Conservation (phyloP, 306 rosid species). For the Fagus sylvatica region DNA sequence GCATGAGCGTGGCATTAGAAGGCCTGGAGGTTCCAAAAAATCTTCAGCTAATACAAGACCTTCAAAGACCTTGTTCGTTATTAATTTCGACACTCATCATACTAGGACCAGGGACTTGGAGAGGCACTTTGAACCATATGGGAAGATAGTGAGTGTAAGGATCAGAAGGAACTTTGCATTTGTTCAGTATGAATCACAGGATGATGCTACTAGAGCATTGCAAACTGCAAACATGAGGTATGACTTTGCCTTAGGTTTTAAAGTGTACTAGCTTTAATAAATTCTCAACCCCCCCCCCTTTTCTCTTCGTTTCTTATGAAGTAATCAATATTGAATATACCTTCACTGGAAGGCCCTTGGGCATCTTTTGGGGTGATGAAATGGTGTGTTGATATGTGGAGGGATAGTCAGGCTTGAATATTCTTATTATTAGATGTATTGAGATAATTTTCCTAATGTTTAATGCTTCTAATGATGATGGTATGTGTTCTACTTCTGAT, state of each 20-base stretch:
- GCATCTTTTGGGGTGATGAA: not conserved
- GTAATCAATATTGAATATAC: not conserved
- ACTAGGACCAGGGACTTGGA: slow-evolving; percentile 96
- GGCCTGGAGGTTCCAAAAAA: slow-evolving; percentile 75
- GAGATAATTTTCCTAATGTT: not conserved
- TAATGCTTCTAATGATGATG: slow-evolving; percentile 1
- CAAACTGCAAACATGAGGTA: slow-evolving; percentile 92
- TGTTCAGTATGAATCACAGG: slow-evolving; percentile 91
- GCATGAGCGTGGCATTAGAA: slow-evolving; percentile 92
- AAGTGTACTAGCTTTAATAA: not conserved
- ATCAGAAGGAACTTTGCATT: slow-evolving; percentile 94
- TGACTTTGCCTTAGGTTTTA: slow-evolving; percentile 6
- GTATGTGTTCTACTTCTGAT: slow-evolving; percentile 23
- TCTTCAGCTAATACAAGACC: slow-evolving; percentile 73
- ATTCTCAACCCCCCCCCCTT: too few species aligned
- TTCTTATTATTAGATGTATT: not conserved
- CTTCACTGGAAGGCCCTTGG: not conserved
- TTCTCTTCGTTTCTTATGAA: not conserved
- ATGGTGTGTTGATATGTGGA: not conserved
- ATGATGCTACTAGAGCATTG: slow-evolving; percentile 91
- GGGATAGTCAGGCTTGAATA: not conserved
- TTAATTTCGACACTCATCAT: slow-evolving; percentile 86
- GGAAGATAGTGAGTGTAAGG: slow-evolving; percentile 86
- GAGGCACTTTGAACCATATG: slow-evolving; percentile 96
- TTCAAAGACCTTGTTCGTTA: slow-evolving; percentile 90